Base-by-base conservation (phyloP, 2,329 filamentous ascomycete species). In the Blumeriella jaapii region DNA sequence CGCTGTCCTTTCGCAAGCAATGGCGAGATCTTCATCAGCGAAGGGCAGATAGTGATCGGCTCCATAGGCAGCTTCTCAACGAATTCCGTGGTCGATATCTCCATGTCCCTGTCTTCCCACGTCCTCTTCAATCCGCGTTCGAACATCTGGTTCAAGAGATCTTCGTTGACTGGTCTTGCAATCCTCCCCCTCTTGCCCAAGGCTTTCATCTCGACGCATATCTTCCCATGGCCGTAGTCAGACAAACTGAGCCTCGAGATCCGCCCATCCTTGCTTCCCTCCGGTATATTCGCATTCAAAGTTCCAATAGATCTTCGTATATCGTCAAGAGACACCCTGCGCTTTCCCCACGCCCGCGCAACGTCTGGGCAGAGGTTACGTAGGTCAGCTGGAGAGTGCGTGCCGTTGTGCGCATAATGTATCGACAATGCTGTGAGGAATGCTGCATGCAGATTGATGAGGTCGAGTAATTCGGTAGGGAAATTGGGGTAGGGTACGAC, bases 341-440 rank as follows among this genome's bases (percentile, higher is more conserved):
- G 68, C 59, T 81, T 84, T 40, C 79, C 78, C 81, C 81, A 87
- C 23, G 77, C 63, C 44, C 74, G 69, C 9, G 78, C 71, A 25
- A 83, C 64, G 38, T 74, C 67, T 7, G 73, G 73, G 20, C 70
- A 65, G 22, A 86, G 63, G 18, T 65, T 61, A 22, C 67, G 63
- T 28, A 85, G 56, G 49, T 84, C 78, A 15, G 76, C 70, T 0
- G 82, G 76, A 0, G 71, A 64, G 29, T 66, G 62, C 18, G 62
- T 60, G 40, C 78, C 76, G 55, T 79, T 74, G 57, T 87, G 80
- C 1, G 77, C 77, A 41, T 74, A 69, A 50, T 85, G 78, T 7
- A 86, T 60, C 0, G 71, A 69, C 15, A 84, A 61, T 0, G 79
- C 75, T 50, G 77, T 76, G 39, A 83, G 63, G 46, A 86, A 81